Conservation (phyloP, 805 yeast species). For the Clavispora phyllophila region DNA sequence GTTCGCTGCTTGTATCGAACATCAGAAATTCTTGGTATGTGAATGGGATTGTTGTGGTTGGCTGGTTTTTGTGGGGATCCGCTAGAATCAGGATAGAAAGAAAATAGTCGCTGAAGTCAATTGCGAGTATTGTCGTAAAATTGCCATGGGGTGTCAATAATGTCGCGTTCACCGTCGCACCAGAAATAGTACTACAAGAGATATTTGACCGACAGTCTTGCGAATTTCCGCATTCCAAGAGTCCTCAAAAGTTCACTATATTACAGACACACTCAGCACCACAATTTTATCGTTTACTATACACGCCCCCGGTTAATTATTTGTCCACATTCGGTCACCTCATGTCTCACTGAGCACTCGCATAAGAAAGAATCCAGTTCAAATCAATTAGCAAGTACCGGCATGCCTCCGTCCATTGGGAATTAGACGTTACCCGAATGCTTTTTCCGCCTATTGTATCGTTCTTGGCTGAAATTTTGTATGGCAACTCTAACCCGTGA, state of each 20-base stretch:
- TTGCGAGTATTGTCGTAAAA: background rate
- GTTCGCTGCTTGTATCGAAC: background rate
- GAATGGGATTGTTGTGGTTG: too few species aligned
- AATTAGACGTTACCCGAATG: slow-evolving; percentile 65
- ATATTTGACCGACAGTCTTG: too few species aligned
- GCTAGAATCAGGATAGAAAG: too few species aligned
- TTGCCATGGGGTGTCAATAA: background rate
- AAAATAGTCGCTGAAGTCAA: background rate
- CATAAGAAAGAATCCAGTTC: slow-evolving; percentile 80
- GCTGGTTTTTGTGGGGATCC: too few species aligned
- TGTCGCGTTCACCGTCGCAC: background rate
- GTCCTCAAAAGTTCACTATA: too few species aligned
- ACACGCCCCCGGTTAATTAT: too few species aligned
- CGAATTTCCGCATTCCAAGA: too few species aligned
- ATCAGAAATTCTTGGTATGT: too few species aligned
- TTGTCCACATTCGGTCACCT: too few species aligned
- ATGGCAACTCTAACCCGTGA: slow-evolving; percentile 62
- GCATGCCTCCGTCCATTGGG: slow-evolving; percentile 89
- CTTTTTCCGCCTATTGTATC: slow-evolving; percentile 76
- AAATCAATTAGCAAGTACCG: slow-evolving; percentile 68
- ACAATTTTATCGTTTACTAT: too few species aligned
- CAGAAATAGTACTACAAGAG: too few species aligned
- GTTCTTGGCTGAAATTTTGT: slow-evolving; percentile 48
- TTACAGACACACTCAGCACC: too few species aligned
- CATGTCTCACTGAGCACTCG: slow-evolving; percentile 35